These are phyloP conservation scores for Fallopia convolvulus DNA, from an alignment of 148 eudicot genomes.

Conservation along the genomic window DNA sequence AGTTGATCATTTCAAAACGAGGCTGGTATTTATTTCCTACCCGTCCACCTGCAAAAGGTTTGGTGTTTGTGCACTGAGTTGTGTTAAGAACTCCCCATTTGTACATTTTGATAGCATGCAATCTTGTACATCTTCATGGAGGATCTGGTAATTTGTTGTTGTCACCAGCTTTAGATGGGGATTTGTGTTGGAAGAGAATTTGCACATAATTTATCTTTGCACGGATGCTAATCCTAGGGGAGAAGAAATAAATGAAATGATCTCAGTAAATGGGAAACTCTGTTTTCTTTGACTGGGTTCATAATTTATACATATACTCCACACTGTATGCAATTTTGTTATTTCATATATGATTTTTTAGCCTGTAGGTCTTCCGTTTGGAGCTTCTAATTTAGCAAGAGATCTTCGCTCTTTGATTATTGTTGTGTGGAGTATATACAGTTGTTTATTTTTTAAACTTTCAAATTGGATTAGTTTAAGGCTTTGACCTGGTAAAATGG, in stretches of 20 bases:
- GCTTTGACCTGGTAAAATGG: too few relatives aligned
- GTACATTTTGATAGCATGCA: not conserved
- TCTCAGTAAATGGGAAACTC: not conserved
- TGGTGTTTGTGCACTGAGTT: not conserved
- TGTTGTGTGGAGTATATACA: not conserved
- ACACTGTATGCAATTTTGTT: not conserved
- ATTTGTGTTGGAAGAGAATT: not conserved
- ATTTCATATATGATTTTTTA: not conserved
- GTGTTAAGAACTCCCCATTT: not conserved
- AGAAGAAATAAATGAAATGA: not conserved
- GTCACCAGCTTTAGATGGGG: not conserved
- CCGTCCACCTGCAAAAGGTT: not conserved
- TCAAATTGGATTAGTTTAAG: too few relatives aligned
- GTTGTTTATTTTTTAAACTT: too few relatives aligned
- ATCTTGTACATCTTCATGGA: not conserved
- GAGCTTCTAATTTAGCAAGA: too few relatives aligned
- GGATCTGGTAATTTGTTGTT: not conserved
- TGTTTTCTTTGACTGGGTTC: not conserved
- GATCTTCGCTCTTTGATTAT: not conserved
- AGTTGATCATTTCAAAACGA: not conserved
- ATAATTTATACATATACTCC: not conserved
- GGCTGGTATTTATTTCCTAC: not conserved
- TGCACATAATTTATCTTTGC: conserved; percentile 3
- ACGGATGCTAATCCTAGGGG: not conserved
- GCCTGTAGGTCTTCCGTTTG: not conserved